A percentile compares a stretch with the other conserved stretches of the same genome.
Evolutionary conservation across 1,284 basidiomycete genomes (phyloP).

Genomic region (Athelia sp.): DNA sequence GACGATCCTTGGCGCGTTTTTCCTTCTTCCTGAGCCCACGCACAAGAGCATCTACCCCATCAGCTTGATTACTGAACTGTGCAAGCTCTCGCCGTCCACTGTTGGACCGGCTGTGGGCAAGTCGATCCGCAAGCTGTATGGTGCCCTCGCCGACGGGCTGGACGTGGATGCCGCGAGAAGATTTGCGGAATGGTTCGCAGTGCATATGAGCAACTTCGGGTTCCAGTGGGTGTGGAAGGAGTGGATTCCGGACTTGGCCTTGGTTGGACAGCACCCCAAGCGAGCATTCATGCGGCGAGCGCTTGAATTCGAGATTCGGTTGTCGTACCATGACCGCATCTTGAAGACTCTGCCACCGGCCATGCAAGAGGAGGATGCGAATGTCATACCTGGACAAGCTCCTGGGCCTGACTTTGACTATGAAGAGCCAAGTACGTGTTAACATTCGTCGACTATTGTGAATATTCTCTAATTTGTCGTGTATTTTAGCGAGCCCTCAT

Average conservation of each 20-base stretch:
- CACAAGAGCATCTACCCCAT: constrained; percentile 87
- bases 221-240: constrained; percentile 99
- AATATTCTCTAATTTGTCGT: background rate
- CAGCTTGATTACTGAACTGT: constrained; percentile 88
- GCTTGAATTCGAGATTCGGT: constrained; percentile 85
- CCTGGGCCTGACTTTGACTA: constrained; percentile 86
- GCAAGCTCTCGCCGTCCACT: constrained; percentile 86
- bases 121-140: constrained; percentile 86
- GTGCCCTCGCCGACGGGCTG: constrained; percentile 69
- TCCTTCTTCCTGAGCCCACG: constrained; percentile 74
- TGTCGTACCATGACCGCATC: constrained; percentile 94
- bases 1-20: constrained; percentile 73
- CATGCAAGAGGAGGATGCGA: constrained; percentile 65
- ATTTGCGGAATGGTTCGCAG: constrained; percentile 92
- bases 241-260: constrained; percentile 85
- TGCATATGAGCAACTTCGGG: constrained; percentile 96
- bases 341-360: constrained; percentile 82
- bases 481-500: constrained; percentile 59
- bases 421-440: constrained; percentile 61
- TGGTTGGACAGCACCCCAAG: constrained; percentile 77
- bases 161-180: constrained; percentile 81
- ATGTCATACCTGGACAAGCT: constrained; percentile 66
- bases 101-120: constrained; percentile 96
- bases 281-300: constrained; percentile 85
- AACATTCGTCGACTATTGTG: background rate